These are phyloP conservation scores for Trichosanthes truncata DNA, from an alignment of 306 rosid genomes.

Conservation along the genomic window DNA sequence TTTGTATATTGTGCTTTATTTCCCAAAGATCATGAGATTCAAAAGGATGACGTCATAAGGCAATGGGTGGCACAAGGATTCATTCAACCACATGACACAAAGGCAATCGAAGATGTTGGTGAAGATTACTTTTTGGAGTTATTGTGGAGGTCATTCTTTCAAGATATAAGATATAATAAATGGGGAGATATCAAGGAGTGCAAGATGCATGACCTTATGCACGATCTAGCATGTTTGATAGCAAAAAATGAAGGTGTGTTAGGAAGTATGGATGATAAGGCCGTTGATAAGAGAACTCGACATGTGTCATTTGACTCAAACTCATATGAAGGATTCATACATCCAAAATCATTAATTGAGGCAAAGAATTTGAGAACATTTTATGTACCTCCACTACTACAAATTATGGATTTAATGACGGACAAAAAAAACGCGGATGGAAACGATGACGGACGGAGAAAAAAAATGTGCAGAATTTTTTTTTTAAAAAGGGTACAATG, in stretches of 20 bases:
- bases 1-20: slow-evolving; percentile 30
- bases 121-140: slow-evolving; percentile 24
- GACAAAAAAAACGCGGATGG: too few species aligned
- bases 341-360: background rate
- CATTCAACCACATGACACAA: slow-evolving; percentile 9
- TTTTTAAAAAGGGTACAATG: too few species aligned
- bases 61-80: slow-evolving; percentile 37
- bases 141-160: slow-evolving; percentile 23
- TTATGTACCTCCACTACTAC: too few species aligned
- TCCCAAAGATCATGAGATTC: slow-evolving; percentile 20
- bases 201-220: slow-evolving; percentile 23
- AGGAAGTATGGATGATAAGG: background rate
- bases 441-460: too few species aligned
- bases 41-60: slow-evolving; percentile 12
- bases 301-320: background rate
- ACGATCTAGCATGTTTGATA: slow-evolving; percentile 21
- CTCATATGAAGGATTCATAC: background rate
- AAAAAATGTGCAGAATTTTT: too few species aligned
- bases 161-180: background rate
- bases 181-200: background rate
- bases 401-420: too few species aligned
- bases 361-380: slow-evolving; percentile 17
- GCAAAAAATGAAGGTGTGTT: background rate
- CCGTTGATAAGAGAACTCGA: background rate
- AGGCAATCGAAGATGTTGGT: slow-evolving; percentile 27